Evolutionary conservation across 1,284 basidiomycete species (phyloP).

Genomic region (Apiotrichum gracile): DNA sequence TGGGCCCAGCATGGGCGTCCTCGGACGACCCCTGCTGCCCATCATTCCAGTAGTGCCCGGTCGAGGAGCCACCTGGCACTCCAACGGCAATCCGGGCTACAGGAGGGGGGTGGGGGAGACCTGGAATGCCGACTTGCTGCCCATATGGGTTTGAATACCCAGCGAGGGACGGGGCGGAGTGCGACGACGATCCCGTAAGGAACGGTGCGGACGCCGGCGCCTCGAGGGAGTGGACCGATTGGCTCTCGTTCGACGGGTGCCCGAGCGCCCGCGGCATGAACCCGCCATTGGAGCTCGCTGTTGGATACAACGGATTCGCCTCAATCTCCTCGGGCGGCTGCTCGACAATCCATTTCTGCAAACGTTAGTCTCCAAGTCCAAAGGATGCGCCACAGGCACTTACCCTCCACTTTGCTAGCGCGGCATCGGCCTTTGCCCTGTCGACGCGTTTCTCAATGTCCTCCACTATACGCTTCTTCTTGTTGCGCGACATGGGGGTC

Average conservation of each 20-base stretch:
- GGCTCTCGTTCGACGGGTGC: background rate
- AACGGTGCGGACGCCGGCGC: background rate
- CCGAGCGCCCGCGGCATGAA: background rate
- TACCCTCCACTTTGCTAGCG: conserved; percentile 42
- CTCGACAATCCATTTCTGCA: conserved; percentile 38
- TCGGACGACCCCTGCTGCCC: background rate
- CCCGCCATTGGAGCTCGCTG: background rate
- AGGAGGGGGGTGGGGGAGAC: background rate
- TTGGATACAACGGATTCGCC: conserved; percentile 1
- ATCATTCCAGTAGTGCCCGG: background rate
- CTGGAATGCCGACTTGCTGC: no score
- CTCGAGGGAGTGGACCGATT: background rate
- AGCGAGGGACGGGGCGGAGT: background rate
- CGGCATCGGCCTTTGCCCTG: conserved; percentile 28
- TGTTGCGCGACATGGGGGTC: conserved; percentile 2
- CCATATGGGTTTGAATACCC: background rate
- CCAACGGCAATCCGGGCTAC: background rate
- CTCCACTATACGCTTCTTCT: conserved; percentile 10
- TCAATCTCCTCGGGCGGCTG: conserved; percentile 17
- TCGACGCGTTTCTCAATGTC: conserved; percentile 11
- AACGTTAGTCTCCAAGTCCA: background rate
- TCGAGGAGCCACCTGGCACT: background rate
- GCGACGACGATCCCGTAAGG: background rate
- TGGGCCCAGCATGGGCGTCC: background rate
- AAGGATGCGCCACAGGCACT: conserved; percentile 6